Percentiles rank a stretch among this genome's conserved stretches.
These are phyloP conservation scores for Annulohypoxylon bovei DNA, from an alignment of 495 filamentous ascomycete genomes.

Conservation along the genomic window DNA sequence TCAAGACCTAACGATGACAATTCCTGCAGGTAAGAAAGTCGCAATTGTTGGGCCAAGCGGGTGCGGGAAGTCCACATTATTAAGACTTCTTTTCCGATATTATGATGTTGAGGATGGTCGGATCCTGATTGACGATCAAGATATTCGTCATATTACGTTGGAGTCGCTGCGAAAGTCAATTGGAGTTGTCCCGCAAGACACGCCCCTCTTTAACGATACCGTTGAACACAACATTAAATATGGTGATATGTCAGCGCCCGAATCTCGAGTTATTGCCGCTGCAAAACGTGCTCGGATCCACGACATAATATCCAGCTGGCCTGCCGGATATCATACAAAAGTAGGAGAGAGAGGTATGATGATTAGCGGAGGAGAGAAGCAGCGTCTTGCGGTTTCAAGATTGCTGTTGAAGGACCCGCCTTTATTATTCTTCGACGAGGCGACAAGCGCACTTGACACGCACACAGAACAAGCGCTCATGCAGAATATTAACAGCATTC, in stretches of 20 bases:
- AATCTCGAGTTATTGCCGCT: slow-evolving; percentile 76
- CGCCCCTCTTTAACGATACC: slow-evolving; percentile 94
- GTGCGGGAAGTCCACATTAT: slow-evolving; percentile 94
- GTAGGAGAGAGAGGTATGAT: slow-evolving; percentile 98
- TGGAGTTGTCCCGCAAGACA: slow-evolving; percentile 97
- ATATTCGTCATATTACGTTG: slow-evolving; percentile 82
- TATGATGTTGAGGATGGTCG: slow-evolving; percentile 90
- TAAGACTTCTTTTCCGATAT: slow-evolving; percentile 90
- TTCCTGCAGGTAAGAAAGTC: slow-evolving; percentile 94
- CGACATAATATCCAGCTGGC: slow-evolving; percentile 78
- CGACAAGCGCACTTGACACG: slow-evolving; percentile 94
- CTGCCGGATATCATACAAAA: slow-evolving; percentile 88
- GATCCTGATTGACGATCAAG: slow-evolving; percentile 93
- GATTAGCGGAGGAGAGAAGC: slow-evolving; percentile 98
- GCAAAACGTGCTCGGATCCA: slow-evolving; percentile 86
- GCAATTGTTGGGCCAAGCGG: slow-evolving; percentile 95
- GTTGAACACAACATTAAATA: slow-evolving; percentile 96
- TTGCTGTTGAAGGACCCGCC: slow-evolving; percentile 92
- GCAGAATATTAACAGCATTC: slow-evolving; percentile 91
- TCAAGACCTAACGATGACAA: slow-evolving; percentile 82
- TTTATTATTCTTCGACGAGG: slow-evolving; percentile 96
- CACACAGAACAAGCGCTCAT: slow-evolving; percentile 94
- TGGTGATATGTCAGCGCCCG: slow-evolving; percentile 82
- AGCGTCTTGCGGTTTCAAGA: slow-evolving; percentile 86
- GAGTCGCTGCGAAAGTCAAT: slow-evolving; percentile 87